A percentile compares a stretch with the other conserved stretches of the same genome.
Conservation (phyloP, 2,329 filamentous ascomycete species). For the Colletotrichum kahawae region DNA sequence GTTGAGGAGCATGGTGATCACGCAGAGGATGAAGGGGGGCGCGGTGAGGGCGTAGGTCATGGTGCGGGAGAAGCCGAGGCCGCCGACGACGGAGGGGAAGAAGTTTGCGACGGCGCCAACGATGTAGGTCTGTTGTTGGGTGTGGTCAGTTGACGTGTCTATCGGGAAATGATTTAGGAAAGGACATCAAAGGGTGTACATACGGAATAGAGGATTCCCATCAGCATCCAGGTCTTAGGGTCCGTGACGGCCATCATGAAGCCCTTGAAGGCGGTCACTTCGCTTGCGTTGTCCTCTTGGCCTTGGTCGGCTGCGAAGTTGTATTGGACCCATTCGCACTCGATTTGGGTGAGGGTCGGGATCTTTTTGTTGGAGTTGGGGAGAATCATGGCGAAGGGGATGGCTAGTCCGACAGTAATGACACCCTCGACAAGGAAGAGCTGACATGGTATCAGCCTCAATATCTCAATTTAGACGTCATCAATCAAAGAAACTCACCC, state of each 20-base stretch:
- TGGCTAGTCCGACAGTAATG: slow-evolving; percentile 18
- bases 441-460: neutral
- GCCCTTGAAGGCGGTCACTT: slow-evolving; percentile 23
- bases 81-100: slow-evolving; percentile 27
- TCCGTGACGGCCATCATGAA: slow-evolving; percentile 34
- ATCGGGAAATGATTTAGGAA: neutral
- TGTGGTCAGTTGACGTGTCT: too few relatives aligned
- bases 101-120: slow-evolving; percentile 32
- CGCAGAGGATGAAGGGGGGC: slow-evolving; percentile 56
- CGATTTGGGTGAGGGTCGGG: slow-evolving; percentile 5
- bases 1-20: slow-evolving; percentile 34
- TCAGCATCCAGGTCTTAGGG: slow-evolving; percentile 40
- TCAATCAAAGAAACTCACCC: slow-evolving; percentile 40
- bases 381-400: slow-evolving; percentile 15
- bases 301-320: slow-evolving; percentile 21
- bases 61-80: slow-evolving; percentile 25
- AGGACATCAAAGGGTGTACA: neutral
- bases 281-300: slow-evolving; percentile 13
- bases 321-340: slow-evolving; percentile 23
- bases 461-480: accelerated
- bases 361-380: slow-evolving; percentile 24
- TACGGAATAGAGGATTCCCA: slow-evolving; percentile 33
- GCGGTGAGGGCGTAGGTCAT: slow-evolving; percentile 26
- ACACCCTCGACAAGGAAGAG: slow-evolving; percentile 20
- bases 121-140: slow-evolving; percentile 28